phyloP scores from a whole-genome alignment of 345 rosid genomes.

The Citrus trifoliata region DNA sequence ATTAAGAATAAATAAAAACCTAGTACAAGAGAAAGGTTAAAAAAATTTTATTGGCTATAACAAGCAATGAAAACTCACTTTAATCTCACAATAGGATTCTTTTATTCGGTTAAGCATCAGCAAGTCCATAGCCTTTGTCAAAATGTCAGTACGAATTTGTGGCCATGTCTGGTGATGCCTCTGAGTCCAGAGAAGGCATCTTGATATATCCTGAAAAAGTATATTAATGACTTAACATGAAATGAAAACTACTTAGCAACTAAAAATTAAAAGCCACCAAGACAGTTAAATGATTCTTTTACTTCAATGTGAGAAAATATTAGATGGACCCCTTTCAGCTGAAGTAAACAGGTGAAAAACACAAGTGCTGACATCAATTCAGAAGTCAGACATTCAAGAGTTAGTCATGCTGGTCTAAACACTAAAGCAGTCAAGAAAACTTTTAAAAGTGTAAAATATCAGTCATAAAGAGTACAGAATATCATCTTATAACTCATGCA shows the following conservation, averaged over 20 bases:
- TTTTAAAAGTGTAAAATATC: background rate
- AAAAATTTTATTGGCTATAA: background rate
- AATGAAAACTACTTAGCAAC: background rate
- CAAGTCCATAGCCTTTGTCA: constrained; percentile 78
- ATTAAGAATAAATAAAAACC: background rate
- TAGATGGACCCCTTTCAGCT: constrained; percentile 11
- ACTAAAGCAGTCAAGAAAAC: background rate
- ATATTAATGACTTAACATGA: constrained; percentile 6
- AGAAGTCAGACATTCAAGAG: background rate
- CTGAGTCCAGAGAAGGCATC: constrained; percentile 96
- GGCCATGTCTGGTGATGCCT: constrained; percentile 97
- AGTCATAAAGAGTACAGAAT: constrained; percentile 3
- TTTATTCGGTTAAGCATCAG: constrained; percentile 78
- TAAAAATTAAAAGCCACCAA: background rate
- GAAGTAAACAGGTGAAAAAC: background rate
- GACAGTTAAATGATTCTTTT: background rate
- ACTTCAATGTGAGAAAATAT: background rate
- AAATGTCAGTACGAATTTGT: constrained; percentile 67
- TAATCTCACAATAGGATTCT: constrained; percentile 75
- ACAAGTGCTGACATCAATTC: background rate
- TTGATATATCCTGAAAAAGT: constrained; percentile 74
- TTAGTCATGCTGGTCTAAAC: background rate
- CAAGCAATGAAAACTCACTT: constrained; percentile 40
- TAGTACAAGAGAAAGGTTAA: constrained; percentile 1
- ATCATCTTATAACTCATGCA: constrained; percentile 9